Percentiles rank a stretch among this genome's conserved stretches.
These are phyloP conservation scores for Kwoniella heveanensis DNA, from an alignment of 768 basidiomycete species.

Conservation along the genomic window DNA sequence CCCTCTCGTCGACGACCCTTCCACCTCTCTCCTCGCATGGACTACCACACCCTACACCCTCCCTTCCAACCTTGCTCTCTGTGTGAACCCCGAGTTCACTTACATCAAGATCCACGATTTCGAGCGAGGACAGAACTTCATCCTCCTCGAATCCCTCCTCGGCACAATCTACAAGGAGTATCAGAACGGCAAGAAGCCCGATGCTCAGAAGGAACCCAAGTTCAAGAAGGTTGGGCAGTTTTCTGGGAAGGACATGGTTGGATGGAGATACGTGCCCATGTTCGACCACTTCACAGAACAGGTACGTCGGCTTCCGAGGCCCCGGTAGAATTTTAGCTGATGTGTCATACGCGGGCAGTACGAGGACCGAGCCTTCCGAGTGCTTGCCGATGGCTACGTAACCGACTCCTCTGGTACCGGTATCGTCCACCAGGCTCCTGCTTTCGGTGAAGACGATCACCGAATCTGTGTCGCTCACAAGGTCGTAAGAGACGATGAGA, in stretches of 20 bases:
- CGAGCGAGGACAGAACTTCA: conserved; percentile 81
- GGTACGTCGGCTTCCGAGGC: conserved; percentile 59
- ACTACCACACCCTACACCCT: conserved; percentile 99
- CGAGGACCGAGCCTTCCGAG: conserved; percentile 85
- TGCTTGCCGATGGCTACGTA: conserved; percentile 88
- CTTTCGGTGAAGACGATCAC: conserved; percentile 98
- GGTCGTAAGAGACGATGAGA: conserved; percentile 79
- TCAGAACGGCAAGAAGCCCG: conserved; percentile 57
- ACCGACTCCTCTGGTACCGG: conserved; percentile 92
- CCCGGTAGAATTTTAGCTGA: too few relatives aligned
- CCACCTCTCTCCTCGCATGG: conserved; percentile 89
- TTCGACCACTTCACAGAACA: conserved; percentile 97
- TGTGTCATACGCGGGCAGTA: conserved; percentile 62
- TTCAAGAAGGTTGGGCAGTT: conserved; percentile 87
- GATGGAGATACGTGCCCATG: conserved; percentile 90
- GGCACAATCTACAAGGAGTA: conserved; percentile 78
- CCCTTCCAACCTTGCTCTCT: conserved; percentile 90
- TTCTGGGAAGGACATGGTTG: conserved; percentile 89
- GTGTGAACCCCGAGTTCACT: conserved; percentile 92
- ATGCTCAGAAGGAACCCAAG: conserved; percentile 90
- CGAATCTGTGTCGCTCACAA: conserved; percentile 83
- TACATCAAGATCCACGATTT: conserved; percentile 97
- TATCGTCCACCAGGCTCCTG: conserved; percentile 97
- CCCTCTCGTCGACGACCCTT: conserved; percentile 88
- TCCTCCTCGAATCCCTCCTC: conserved; percentile 84